A percentile compares a stretch with the other conserved stretches of the same genome.
phyloP scores from a whole-genome alignment of 371 early-diverging fungal genomes.

The Mortierella sp. region DNA sequence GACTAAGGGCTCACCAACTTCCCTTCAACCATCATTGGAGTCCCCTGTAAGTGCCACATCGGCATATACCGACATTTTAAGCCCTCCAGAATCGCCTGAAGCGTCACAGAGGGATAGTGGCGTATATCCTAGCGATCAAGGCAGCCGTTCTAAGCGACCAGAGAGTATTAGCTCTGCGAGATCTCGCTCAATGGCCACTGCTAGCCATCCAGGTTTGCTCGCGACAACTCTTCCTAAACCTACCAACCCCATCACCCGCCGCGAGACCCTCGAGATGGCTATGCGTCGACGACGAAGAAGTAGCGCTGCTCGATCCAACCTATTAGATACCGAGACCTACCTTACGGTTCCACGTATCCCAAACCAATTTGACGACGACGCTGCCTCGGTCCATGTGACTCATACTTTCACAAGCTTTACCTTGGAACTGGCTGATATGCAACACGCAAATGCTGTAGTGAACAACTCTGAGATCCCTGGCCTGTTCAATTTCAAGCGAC shows the following conservation, averaged over 20 bases:
- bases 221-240: slow-evolving; percentile 29
- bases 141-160: slow-evolving; percentile 11
- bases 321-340: slow-evolving; percentile 1
- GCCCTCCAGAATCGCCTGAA: neutral
- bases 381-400: slow-evolving; percentile 37
- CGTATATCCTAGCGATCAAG: slow-evolving; percentile 19
- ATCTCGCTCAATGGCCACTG: slow-evolving; percentile 36
- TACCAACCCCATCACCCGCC: slow-evolving; percentile 13
- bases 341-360: slow-evolving; percentile 5
- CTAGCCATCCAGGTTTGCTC: slow-evolving; percentile 37
- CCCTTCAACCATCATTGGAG: neutral
- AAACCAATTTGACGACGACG: slow-evolving; percentile 21
- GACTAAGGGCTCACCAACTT: neutral
- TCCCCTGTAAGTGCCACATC: neutral
- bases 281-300: slow-evolving; percentile 51
- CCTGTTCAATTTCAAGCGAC: slow-evolving; percentile 48
- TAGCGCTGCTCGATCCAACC: slow-evolving; percentile 27
- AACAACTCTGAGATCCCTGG: slow-evolving; percentile 49
- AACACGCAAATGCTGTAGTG: slow-evolving; percentile 42
- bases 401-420: slow-evolving; percentile 54
- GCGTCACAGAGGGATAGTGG: slow-evolving; percentile 13
- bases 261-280: slow-evolving; percentile 54
- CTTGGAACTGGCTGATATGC: slow-evolving; percentile 36
- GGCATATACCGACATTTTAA: neutral
- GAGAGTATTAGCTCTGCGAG: slow-evolving; percentile 33